Conservation (phyloP, 1,284 basidiomycete genomes). For the Sanghuangporus sanghuang region DNA sequence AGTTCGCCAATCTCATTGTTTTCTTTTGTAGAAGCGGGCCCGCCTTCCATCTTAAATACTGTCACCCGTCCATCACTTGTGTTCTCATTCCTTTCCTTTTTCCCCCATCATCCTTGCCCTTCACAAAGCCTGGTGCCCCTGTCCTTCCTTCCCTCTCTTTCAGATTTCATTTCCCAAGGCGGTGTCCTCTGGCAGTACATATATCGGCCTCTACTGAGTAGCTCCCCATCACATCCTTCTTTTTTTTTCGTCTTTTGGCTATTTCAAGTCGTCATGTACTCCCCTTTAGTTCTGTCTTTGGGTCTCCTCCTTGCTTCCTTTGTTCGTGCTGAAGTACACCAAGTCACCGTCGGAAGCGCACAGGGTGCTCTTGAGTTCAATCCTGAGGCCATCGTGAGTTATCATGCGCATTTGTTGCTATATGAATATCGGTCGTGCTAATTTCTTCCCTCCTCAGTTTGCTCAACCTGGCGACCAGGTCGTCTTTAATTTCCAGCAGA, state of each 20-base stretch:
- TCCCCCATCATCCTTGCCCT: constrained; percentile 4
- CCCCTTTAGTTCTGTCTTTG: constrained; percentile 33
- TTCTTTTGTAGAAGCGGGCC: background rate
- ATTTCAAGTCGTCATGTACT: constrained; percentile 39
- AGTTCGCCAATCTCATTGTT: background rate
- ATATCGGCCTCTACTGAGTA: constrained; percentile 16
- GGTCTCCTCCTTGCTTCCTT: constrained; percentile 43
- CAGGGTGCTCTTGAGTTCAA: constrained; percentile 37
- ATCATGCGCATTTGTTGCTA: background rate
- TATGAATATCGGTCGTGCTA: background rate
- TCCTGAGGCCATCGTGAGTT: constrained; percentile 49
- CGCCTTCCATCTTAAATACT: background rate
- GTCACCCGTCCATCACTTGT: constrained; percentile 18
- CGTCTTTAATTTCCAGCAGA: constrained; percentile 48
- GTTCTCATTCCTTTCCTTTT: constrained; percentile 23
- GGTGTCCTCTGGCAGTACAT: constrained; percentile 21
- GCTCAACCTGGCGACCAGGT: constrained; percentile 53
- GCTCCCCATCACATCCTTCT: constrained; percentile 20
- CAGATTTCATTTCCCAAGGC: constrained; percentile 18
- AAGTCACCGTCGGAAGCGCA: constrained; percentile 50
- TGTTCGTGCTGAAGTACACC: constrained; percentile 39
- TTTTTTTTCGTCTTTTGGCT: constrained; percentile 27
- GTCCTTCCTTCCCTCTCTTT: constrained; percentile 21
- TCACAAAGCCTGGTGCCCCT: constrained; percentile 19
- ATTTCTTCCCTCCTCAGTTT: constrained; percentile 27